Base-by-base conservation (phyloP, 345 rosid genomes). In the Syzygium aqueum region DNA sequence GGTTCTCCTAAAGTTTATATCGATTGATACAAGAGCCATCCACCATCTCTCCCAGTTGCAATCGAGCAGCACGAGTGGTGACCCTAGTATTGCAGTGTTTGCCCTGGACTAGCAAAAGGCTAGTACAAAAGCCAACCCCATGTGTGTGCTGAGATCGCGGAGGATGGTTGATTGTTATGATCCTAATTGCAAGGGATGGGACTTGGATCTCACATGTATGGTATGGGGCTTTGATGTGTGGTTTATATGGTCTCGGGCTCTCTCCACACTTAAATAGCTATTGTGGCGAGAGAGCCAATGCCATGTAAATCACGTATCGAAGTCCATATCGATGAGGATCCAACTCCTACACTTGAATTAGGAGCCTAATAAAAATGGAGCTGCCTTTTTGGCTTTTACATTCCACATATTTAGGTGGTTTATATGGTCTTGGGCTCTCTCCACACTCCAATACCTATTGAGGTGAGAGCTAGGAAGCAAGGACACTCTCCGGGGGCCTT, bases 121-220 rank as follows among this genome's bases (percentile, higher is more conserved):
- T 54, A 21, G 27, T 8, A 22, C 59, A 54, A 22, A 54, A 25
- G 59, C 27, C 23, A 22, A 54, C 59, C 11, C 59, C 22, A 21
- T 54, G 59, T 22, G 59, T 54, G 27, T 11, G 5, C 5, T 7
- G 0, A 0, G 2, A 54, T 54, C 0, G 2, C 22, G 5, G 59
- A 54, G 59, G 11, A 54, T 54, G n/a, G 61, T 56, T 56, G 61
- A 56, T 56, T 10, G 4, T 56, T 56, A 22, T 56, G 61, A 56
- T 56, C 12, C 27, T 56, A 56, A 56, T 56, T 22, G 12, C n/a
- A 56, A 56, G n/a, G 25, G 12, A 56, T 56, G 61, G 61, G 11
- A 10, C n/a, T 56, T 2, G 5, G 25, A 56, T 56, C 61, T 56
- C n/a, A 56, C 61, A 56, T 56, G 22, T 27, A 56, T 56, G 65